Evolutionary conservation across 306 rosid species (phyloP), one percentile per base, ranked within the genome.

Genomic region (cucumber (Cucumis sativus)): DNA sequence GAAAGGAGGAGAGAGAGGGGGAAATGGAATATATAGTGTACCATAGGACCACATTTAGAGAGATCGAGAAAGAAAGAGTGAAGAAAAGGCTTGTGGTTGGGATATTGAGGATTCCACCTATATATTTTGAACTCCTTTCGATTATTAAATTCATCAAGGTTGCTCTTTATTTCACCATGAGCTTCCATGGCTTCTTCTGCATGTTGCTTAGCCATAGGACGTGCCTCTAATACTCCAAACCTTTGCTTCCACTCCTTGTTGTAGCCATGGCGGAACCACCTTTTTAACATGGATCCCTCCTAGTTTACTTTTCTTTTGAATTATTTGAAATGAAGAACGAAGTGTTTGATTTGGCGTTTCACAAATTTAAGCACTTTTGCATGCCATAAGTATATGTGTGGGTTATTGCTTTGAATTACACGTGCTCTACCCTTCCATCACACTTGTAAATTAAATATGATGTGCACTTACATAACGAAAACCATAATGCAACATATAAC

Each of bases 11-110:
- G 47, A 47, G 52, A 47, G 52, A 9, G 13, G 0, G 49, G 4
- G 49, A 2, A 43, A 43, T 9, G 1, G 17, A 12, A 0, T 10
- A 11, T 0, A 47, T 11, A 47, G 54, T 47, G 15, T 58, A 58
- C 33, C 72, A 66, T 66, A 3, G 72, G 30, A 80, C 87, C 85
- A 49, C 85, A 74, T 6, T 79, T 52, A 40, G 84, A 71, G 77
- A 84, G 83, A 72, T 87, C 63, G 8, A 87, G n/a, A 17, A 78
- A 84, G 79, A 77, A 81, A 23, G 88, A 84, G 14, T 87, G 74
- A 7, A 83, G 87, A 76, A 30, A 77, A 43, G 88, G 86, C 78
- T 75, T 83, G 33, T 43, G 59, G 63, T 66, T 77, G 55, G 86
- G 84, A 51, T 18, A 74, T 37, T 84, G 70, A 25, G 86, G 88